A percentile compares a stretch with the other conserved stretches of the same genome.
These are phyloP conservation scores for Glebionis coronaria DNA, from an alignment of 129 eudicot species.

Conservation along the genomic window DNA sequence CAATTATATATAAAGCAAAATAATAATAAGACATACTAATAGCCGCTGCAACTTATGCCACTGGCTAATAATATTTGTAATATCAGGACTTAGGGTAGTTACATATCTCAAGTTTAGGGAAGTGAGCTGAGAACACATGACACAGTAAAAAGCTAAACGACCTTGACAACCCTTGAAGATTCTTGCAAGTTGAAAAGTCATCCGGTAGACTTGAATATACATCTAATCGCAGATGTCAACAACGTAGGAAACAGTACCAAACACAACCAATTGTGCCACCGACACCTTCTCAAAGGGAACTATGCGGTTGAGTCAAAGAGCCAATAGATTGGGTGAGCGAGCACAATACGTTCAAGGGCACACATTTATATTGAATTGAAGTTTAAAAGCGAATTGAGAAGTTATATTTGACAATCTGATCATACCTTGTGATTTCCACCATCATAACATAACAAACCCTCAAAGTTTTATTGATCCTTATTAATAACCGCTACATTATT, in stretches of 20 bases:
- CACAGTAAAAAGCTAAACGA: slow-evolving; percentile 64
- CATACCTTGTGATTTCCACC: too few relatives aligned
- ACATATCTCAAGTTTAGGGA: slow-evolving; percentile 51
- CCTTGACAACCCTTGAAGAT: slow-evolving; percentile 70
- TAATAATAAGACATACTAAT: slow-evolving; percentile 54
- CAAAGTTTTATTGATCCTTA: too few relatives aligned
- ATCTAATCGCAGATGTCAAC: slow-evolving; percentile 67
- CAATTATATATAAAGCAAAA: neutral
- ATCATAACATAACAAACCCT: too few relatives aligned
- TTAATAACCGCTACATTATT: too few relatives aligned
- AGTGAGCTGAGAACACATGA: slow-evolving; percentile 70
- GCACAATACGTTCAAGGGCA: too few relatives aligned
- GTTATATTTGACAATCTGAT: too few relatives aligned
- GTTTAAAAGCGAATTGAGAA: too few relatives aligned
- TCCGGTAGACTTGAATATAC: slow-evolving; percentile 41
- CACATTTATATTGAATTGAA: too few relatives aligned
- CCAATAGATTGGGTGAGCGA: too few relatives aligned
- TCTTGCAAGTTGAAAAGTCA: slow-evolving; percentile 71
- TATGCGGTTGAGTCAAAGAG: too few relatives aligned
- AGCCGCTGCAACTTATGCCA: slow-evolving; percentile 82
- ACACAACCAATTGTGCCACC: slow-evolving; percentile 54
- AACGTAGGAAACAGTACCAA: slow-evolving; percentile 72
- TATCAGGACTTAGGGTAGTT: slow-evolving; percentile 59
- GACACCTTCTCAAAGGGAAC: too few relatives aligned
- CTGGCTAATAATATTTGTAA: slow-evolving; percentile 64